Base-by-base conservation (phyloP, 805 yeast species). In the Wickerhamiella lipophila region DNA sequence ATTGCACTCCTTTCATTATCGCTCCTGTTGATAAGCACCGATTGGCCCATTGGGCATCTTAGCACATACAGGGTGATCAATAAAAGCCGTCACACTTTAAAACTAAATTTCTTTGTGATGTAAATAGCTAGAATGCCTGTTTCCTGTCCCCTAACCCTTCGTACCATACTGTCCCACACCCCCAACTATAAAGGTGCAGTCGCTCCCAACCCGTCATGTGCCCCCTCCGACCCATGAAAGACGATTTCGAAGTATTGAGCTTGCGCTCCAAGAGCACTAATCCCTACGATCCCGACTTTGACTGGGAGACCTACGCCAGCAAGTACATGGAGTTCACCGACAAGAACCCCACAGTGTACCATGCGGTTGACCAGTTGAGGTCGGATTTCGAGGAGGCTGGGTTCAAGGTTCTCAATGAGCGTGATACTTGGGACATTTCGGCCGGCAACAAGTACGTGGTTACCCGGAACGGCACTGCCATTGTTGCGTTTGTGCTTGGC, bases 401-500 rank as follows among this genome's bases (percentile, higher is more conserved):
- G 2, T 85, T 83, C 66, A 66, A 58, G 11, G 79, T 76, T 59
- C 58, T 85, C 35, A 65, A 77, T 47, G 95, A 86, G 64, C 78
- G 78, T 59, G 72, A 68, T 29, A 54, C 70, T 23, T 78, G 83
- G 83, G 62, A 61, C 35, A 54, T 64, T 12, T 63, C 72, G 68
- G 49, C 57, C 19, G 60, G 64, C 6, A 83, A 83, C 44, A 71
- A 75, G 58, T 59, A 55, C 64, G 83, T 68, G 66, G 79, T 87
- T 21, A 66, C 73, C 23, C 74, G 94, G 63, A 80, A 77, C 58
- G 85, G 84, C 34, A 72, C 86, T 6, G 68, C 78, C 32, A 61
- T 85, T 22, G 74, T 75, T 27, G 92, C 94, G 1, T 85, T 84
- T 56, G 75, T 74, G 6, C 67, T 81, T 22, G 94, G 94, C 48